These are phyloP conservation scores for Phymatotrichopsis omnivora DNA, from an alignment of 2,329 filamentous ascomycete species.

Conservation along the genomic window DNA sequence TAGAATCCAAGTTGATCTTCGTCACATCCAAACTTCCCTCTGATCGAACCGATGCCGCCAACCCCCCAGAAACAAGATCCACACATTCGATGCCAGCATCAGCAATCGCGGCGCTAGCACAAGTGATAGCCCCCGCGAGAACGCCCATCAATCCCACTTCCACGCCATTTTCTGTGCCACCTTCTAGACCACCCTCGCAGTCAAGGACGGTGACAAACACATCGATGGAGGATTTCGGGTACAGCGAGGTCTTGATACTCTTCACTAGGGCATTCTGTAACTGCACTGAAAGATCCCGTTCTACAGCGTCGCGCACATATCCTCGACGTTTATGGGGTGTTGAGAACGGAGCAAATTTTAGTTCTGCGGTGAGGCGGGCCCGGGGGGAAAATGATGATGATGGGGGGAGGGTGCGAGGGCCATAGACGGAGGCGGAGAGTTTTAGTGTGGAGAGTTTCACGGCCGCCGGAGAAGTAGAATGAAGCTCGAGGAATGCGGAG, in stretches of 20 bases:
- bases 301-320: slow-evolving; percentile 73
- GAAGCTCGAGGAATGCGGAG: slow-evolving; percentile 71
- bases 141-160: slow-evolving; percentile 73
- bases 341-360: slow-evolving; percentile 95
- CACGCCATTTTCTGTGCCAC: slow-evolving; percentile 51
- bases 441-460: slow-evolving; percentile 60
- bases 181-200: slow-evolving; percentile 62
- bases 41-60: slow-evolving; percentile 61
- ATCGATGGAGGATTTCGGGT: slow-evolving; percentile 98
- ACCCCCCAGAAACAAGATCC: slow-evolving; percentile 78
- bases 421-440: slow-evolving; percentile 85
- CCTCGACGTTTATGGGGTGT: slow-evolving; percentile 65
- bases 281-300: slow-evolving; percentile 83
- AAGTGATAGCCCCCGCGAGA: slow-evolving; percentile 82
- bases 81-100: slow-evolving; percentile 96
- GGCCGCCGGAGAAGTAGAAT: slow-evolving; percentile 41
- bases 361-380: slow-evolving; percentile 79
- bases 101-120: slow-evolving; percentile 80
- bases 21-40: slow-evolving; percentile 30
- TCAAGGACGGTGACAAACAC: slow-evolving; percentile 88
- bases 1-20: neutral
- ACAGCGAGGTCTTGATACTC: slow-evolving; percentile 82
- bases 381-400: slow-evolving; percentile 88
- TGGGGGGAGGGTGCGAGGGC: slow-evolving; percentile 70
- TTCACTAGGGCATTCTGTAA: slow-evolving; percentile 83